Conservation (phyloP, 2,329 filamentous ascomycete species). For the Calonectria crousiana region DNA sequence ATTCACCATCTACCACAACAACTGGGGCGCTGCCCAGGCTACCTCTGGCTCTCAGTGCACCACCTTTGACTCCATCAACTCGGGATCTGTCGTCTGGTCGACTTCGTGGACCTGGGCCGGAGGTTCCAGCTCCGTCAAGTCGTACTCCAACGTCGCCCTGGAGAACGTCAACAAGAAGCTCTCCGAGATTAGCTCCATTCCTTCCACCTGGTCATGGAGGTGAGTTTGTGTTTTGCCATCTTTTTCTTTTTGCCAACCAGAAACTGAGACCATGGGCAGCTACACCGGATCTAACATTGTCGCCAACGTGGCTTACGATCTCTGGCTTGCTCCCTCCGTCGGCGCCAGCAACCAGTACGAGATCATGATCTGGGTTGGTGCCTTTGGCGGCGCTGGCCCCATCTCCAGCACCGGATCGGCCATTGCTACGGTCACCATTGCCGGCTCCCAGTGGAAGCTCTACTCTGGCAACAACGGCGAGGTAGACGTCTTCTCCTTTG, state of each 20-base stretch:
- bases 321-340: conserved; percentile 65
- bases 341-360: conserved; percentile 63
- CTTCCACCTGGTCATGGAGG: conserved; percentile 49
- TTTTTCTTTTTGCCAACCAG: too few relatives aligned
- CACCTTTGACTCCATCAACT: conserved; percentile 50
- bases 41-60: conserved; percentile 58
- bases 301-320: conserved; percentile 70
- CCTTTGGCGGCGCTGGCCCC: conserved; percentile 68
- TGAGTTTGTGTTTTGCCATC: background rate
- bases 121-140: conserved; percentile 55
- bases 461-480: conserved; percentile 68
- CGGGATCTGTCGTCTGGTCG: conserved; percentile 54
- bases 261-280: conserved; percentile 37
- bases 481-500: conserved; percentile 70
- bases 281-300: conserved; percentile 50
- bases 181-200: conserved; percentile 50
- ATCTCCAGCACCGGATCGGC: conserved; percentile 50
- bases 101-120: conserved; percentile 58
- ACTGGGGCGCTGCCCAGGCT: conserved; percentile 57
- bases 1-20: conserved; percentile 66
- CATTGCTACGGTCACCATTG: conserved; percentile 62
- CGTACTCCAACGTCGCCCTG: conserved; percentile 57
- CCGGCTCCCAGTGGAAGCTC: conserved; percentile 65
- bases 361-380: conserved; percentile 73
- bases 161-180: conserved; percentile 51